Percentiles rank a stretch among this genome's conserved stretches.
Conservation (phyloP, 1,139 yeast genomes). For the Yamadazyma kanchanaburiensis region DNA sequence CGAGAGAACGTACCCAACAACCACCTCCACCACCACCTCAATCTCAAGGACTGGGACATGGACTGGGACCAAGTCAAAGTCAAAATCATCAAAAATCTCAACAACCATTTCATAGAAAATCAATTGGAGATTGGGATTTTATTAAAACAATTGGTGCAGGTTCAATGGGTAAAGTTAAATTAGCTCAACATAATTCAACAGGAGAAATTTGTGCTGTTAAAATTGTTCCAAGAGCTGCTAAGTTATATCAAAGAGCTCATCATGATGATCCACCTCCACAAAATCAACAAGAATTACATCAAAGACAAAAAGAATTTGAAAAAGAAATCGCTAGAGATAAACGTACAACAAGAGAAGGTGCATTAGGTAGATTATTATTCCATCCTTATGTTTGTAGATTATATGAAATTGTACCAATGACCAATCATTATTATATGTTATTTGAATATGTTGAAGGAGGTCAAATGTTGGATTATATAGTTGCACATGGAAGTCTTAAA, state of each 20-base stretch:
- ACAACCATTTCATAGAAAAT: conserved; percentile 72
- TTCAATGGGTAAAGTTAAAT: conserved; percentile 97
- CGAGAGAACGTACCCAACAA: neutral
- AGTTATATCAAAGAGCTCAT: conserved; percentile 73
- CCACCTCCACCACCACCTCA: neutral
- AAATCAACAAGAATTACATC: conserved; percentile 54
- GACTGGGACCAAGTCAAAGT: neutral
- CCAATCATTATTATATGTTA: conserved; percentile 94
- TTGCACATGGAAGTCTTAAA: conserved; percentile 91
- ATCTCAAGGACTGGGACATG: neutral
- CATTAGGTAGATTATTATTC: conserved; percentile 81
- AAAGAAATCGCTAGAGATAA: conserved; percentile 89
- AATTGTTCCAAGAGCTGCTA: conserved; percentile 78
- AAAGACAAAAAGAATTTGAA: conserved; percentile 70
- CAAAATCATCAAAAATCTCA: conserved; percentile 17
- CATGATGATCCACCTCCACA: conserved; percentile 63
- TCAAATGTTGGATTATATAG: conserved; percentile 95
- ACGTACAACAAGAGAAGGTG: conserved; percentile 92
- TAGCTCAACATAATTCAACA: conserved; percentile 82
- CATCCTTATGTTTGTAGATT: conserved; percentile 92
- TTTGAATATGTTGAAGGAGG: conserved; percentile 98
- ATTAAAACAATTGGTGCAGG: conserved; percentile 97
- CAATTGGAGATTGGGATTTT: conserved; percentile 97
- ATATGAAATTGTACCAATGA: conserved; percentile 94
- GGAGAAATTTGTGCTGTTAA: conserved; percentile 84